Conservation (phyloP, 306 rosid species). For the Begonia peltatifolia region DNA sequence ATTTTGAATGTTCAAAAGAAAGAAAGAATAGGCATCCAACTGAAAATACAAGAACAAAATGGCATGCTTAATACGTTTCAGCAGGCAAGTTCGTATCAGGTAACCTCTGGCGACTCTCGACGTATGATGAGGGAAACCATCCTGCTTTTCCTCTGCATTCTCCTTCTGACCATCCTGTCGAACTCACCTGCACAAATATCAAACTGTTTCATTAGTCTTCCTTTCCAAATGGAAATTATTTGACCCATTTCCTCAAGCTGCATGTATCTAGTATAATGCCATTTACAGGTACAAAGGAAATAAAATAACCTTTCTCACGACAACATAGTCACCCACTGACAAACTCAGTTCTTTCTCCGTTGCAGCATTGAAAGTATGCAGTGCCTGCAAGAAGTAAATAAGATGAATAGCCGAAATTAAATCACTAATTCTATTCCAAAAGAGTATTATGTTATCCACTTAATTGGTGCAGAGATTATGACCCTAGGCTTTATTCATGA, state of each 20-base stretch:
- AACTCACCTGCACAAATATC: conserved; percentile 38
- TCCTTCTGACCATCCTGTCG: conserved; percentile 96
- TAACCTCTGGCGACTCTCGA: conserved; percentile 77
- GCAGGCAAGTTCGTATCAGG: conserved; percentile 23
- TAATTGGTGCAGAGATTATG: too few species aligned
- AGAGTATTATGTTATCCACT: too few species aligned
- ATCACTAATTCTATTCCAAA: too few species aligned
- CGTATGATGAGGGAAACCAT: conserved; percentile 83
- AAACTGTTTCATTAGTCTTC: too few species aligned
- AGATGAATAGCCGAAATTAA: background rate
- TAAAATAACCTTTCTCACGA: conserved; percentile 66
- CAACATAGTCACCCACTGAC: conserved; percentile 76
- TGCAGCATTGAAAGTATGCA: conserved; percentile 51
- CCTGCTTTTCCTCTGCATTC: conserved; percentile 85
- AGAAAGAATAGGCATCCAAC: too few species aligned
- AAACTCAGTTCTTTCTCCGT: conserved; percentile 85
- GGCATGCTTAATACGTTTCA: background rate
- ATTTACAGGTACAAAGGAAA: conserved; percentile 9
- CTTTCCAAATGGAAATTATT: background rate
- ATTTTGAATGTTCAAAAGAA: too few species aligned
- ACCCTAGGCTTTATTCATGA: too few species aligned
- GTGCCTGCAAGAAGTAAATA: conserved; percentile 41
- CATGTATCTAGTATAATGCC: background rate
- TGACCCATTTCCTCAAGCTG: background rate
- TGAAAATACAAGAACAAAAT: too few species aligned